Conservation (phyloP, 1,284 basidiomycete genomes). For the Pyrrhoderma noxium region DNA sequence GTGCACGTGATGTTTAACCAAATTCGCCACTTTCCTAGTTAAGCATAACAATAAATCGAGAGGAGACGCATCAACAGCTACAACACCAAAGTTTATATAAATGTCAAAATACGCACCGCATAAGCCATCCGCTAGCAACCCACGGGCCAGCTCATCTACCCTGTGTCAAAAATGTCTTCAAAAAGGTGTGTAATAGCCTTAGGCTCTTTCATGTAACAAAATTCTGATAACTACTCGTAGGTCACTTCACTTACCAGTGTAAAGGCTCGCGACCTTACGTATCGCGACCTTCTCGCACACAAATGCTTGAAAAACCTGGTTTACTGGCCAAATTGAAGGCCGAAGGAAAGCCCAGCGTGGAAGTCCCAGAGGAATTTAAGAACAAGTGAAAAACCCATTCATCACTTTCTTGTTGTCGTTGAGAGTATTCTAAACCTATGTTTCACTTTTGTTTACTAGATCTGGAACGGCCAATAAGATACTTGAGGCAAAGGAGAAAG, state of each 20-base stretch:
- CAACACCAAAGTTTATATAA: too few species aligned
- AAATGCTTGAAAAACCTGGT: slow-evolving; percentile 66
- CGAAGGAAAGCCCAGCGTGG: slow-evolving; percentile 60
- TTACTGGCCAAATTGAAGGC: slow-evolving; percentile 55
- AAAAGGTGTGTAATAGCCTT: slow-evolving; percentile 38
- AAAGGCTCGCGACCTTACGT: slow-evolving; percentile 66
- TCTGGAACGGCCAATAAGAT: slow-evolving; percentile 67
- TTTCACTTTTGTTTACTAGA: slow-evolving; percentile 30
- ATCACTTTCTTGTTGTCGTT: slow-evolving; percentile 1
- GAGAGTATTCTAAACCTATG: not conserved
- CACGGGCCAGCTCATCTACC: slow-evolving; percentile 54
- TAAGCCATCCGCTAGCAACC: slow-evolving; percentile 46
- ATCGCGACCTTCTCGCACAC: slow-evolving; percentile 68
- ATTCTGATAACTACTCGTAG: slow-evolving; percentile 28
- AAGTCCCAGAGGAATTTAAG: slow-evolving; percentile 77
- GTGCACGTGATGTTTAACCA: too few species aligned
- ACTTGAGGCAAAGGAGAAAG: slow-evolving; percentile 62
- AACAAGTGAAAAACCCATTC: slow-evolving; percentile 47
- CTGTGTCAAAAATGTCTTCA: slow-evolving; percentile 73
- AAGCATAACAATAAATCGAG: too few species aligned
- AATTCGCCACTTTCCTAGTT: too few species aligned
- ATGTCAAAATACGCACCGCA: slow-evolving; percentile 84
- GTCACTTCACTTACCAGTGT: slow-evolving; percentile 77
- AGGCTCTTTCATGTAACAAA: not conserved
- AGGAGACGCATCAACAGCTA: too few species aligned